These are phyloP conservation scores for Bigelowiella natans DNA, from an alignment of 78 protist genomes.

Conservation along the genomic window DNA sequence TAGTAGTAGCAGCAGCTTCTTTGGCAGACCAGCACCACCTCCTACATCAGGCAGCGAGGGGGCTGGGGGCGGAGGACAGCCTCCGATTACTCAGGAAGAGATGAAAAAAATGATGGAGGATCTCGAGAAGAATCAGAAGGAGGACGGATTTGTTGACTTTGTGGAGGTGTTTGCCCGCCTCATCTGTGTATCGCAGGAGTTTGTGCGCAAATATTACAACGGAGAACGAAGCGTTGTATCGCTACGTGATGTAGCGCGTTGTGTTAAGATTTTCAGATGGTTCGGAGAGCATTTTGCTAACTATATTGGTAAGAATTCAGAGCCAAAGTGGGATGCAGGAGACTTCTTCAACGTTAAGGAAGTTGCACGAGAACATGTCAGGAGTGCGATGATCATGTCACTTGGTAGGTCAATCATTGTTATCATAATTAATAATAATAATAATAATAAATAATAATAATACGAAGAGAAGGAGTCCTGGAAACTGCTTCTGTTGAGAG, in stretches of 20 bases:
- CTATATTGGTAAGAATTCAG: background rate
- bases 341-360: constrained; percentile 4
- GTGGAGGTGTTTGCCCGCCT: background rate
- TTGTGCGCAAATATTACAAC: background rate
- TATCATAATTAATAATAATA: no score
- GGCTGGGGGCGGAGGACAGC: background rate
- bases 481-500: no score
- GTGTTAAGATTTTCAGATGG: background rate
- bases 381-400: background rate
- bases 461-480: no score
- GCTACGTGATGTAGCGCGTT: background rate
- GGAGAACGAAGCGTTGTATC: constrained; percentile 2
- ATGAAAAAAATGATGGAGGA: background rate
- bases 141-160: background rate
- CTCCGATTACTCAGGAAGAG: background rate
- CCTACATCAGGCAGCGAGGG: background rate
- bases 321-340: background rate
- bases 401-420: no score
- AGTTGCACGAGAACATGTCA: background rate
- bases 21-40: no score
- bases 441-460: no score
- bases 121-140: background rate
- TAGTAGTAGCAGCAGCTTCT: no score
- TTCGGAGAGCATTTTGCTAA: background rate
- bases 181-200: background rate